These are phyloP conservation scores for Coniophora puteana DNA, from an alignment of 1,284 basidiomycete species.

Conservation along the genomic window DNA sequence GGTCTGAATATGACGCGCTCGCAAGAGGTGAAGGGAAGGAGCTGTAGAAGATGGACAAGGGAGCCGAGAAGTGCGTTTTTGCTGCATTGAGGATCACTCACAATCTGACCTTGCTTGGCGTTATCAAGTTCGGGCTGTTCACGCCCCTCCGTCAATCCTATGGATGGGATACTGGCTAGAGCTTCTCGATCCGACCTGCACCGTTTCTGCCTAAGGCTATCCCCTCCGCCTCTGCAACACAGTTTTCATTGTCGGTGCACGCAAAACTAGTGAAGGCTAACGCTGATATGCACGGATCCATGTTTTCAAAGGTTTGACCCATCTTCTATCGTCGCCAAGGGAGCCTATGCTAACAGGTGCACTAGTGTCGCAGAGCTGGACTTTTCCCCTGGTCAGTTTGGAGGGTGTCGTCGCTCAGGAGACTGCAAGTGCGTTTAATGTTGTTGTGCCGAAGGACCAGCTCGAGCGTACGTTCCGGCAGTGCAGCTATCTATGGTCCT, in stretches of 20 bases:
- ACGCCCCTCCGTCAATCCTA: slow-evolving; percentile 73
- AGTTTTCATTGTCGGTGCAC: slow-evolving; percentile 58
- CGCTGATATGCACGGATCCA: slow-evolving; percentile 81
- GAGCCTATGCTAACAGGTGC: not conserved
- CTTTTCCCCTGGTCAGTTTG: slow-evolving; percentile 66
- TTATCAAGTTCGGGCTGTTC: slow-evolving; percentile 57
- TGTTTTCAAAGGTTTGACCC: slow-evolving; percentile 62
- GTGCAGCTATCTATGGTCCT: not conserved
- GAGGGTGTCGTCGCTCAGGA: slow-evolving; percentile 82
- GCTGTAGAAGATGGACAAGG: slow-evolving; percentile 56
- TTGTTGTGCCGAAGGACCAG: slow-evolving; percentile 64
- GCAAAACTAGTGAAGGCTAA: slow-evolving; percentile 82
- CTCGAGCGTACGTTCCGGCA: slow-evolving; percentile 63
- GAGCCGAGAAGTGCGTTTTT: slow-evolving; percentile 51
- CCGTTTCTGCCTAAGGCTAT: slow-evolving; percentile 30
- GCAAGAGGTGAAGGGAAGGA: slow-evolving; percentile 46
- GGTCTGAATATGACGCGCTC: slow-evolving; percentile 41
- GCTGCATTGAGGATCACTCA: not conserved
- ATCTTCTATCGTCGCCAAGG: not conserved
- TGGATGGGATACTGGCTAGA: slow-evolving; percentile 90
- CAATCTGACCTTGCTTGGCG: no score
- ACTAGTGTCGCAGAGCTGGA: slow-evolving; percentile 70
- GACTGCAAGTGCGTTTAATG: slow-evolving; percentile 79
- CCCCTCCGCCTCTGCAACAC: slow-evolving; percentile 39
- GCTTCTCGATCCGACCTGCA: slow-evolving; percentile 59